These are phyloP conservation scores for Hymenotorrendiella dingleyae DNA, from an alignment of 2,329 filamentous ascomycete species.

Conservation along the genomic window DNA sequence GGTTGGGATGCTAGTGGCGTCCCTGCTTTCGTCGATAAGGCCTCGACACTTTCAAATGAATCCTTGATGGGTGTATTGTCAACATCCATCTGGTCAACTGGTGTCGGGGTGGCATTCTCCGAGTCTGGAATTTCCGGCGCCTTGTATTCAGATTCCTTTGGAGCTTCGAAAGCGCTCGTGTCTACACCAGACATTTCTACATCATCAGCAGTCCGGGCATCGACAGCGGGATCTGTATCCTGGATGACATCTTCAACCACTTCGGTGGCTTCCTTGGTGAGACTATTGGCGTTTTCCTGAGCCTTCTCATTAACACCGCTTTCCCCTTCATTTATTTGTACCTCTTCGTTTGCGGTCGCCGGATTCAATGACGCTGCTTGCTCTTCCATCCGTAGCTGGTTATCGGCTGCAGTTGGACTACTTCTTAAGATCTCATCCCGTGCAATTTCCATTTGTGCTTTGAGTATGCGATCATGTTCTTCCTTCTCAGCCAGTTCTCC, in stretches of 20 bases:
- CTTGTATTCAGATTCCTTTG: conserved; percentile 9
- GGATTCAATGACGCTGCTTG: conserved; percentile 29
- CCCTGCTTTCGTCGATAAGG: conserved; percentile 5
- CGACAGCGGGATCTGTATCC: conserved; percentile 23
- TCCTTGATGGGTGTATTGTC: conserved; percentile 23
- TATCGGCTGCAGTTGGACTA: conserved; percentile 48
- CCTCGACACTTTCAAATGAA: conserved; percentile 21
- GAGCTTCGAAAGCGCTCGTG: conserved; percentile 3
- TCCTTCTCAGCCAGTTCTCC: conserved; percentile 32
- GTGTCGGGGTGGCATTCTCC: conserved; percentile 21
- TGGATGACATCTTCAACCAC: conserved; percentile 24
- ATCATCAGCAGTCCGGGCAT: conserved; percentile 20
- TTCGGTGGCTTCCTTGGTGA: conserved; percentile 20
- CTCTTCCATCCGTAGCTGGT: conserved; percentile 52
- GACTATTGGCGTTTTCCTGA: background rate
- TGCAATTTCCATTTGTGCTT: conserved; percentile 25
- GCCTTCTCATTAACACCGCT: background rate
- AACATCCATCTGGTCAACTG: conserved; percentile 26
- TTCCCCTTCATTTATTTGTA: background rate
- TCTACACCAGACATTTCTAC: conserved; percentile 11
- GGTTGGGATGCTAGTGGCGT: conserved; percentile 7
- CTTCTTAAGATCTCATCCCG: conserved; percentile 35
- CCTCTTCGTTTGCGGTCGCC: background rate
- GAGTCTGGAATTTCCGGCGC: conserved; percentile 23
- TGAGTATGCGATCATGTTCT: conserved; percentile 26